A percentile compares a stretch with the other conserved stretches of the same genome.
phyloP scores from a whole-genome alignment of 495 filamentous ascomycete genomes.

The Hyaloscypha bicolor region DNA sequence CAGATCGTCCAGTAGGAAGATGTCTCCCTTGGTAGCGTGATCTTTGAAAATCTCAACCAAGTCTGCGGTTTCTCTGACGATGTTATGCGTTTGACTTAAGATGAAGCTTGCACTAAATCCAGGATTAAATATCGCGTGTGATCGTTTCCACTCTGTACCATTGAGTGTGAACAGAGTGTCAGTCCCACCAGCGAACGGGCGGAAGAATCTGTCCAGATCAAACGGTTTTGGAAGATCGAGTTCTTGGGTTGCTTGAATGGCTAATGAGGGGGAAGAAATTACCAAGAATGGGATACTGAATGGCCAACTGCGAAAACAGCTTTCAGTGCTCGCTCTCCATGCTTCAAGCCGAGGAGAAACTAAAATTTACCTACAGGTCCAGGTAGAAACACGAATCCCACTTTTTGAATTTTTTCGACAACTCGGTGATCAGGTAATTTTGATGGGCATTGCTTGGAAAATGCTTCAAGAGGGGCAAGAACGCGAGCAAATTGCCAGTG shows the following conservation, averaged over 20 bases:
- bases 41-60: conserved; percentile 40
- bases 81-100: conserved; percentile 32
- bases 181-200: conserved; percentile 12
- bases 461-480: neutral
- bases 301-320: conserved; percentile 23
- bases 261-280: conserved; percentile 28
- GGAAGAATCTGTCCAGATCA: conserved; percentile 31
- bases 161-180: conserved; percentile 19
- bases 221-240: conserved; percentile 23
- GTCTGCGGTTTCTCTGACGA: conserved; percentile 39
- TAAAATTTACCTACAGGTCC: conserved; percentile 15
- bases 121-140: conserved; percentile 33
- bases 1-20: conserved; percentile 52
- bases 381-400: conserved; percentile 27
- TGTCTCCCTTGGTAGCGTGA: conserved; percentile 30
- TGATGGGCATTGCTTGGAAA: conserved; percentile 13
- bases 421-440: conserved; percentile 11
- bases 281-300: conserved; percentile 25
- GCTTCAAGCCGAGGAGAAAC: neutral
- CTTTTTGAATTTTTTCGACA: conserved; percentile 8
- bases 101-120: conserved; percentile 40
- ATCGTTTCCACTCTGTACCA: conserved; percentile 40
- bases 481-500: conserved; percentile 11
- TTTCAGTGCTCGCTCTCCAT: neutral
- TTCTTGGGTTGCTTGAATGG: conserved; percentile 25